These are phyloP conservation scores for Claviceps sorghi DNA, from an alignment of 2,329 filamentous ascomycete genomes.

Conservation along the genomic window DNA sequence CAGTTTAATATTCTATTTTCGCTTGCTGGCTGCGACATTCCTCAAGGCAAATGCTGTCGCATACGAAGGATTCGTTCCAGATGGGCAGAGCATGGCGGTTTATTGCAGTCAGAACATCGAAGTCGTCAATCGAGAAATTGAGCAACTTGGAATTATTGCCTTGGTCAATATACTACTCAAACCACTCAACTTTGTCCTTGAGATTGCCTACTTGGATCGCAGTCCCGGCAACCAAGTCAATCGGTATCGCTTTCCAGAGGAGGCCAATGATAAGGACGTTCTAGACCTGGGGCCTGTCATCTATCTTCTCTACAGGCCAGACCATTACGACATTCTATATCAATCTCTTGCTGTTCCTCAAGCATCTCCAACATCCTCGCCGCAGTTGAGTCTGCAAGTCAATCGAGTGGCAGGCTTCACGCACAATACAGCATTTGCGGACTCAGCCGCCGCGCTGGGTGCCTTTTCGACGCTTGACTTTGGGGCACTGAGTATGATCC, in stretches of 20 bases:
- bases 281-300: conserved; percentile 35
- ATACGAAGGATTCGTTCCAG: conserved; percentile 59
- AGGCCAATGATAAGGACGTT: conserved; percentile 30
- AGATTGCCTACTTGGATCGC: conserved; percentile 83
- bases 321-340: conserved; percentile 93
- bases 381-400: conserved; percentile 28
- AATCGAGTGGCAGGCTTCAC: conserved; percentile 34
- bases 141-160: conserved; percentile 70
- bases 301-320: conserved; percentile 51
- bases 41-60: conserved; percentile 58
- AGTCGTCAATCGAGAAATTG: conserved; percentile 67
- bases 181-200: conserved; percentile 62
- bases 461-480: conserved; percentile 29
- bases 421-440: conserved; percentile 29
- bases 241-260: conserved; percentile 48
- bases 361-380: conserved; percentile 13
- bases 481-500: conserved; percentile 31
- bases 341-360: conserved; percentile 26
- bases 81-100: conserved; percentile 41
- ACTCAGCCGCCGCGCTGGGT: conserved; percentile 23
- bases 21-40: conserved; percentile 72
- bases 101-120: conserved; percentile 62
- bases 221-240: conserved; percentile 67
- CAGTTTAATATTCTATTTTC: conserved; percentile 69
- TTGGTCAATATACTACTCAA: conserved; percentile 68